phyloP scores from a whole-genome alignment of 2,329 filamentous ascomycete species.

The Tolypocladium cylindrosporum region DNA sequence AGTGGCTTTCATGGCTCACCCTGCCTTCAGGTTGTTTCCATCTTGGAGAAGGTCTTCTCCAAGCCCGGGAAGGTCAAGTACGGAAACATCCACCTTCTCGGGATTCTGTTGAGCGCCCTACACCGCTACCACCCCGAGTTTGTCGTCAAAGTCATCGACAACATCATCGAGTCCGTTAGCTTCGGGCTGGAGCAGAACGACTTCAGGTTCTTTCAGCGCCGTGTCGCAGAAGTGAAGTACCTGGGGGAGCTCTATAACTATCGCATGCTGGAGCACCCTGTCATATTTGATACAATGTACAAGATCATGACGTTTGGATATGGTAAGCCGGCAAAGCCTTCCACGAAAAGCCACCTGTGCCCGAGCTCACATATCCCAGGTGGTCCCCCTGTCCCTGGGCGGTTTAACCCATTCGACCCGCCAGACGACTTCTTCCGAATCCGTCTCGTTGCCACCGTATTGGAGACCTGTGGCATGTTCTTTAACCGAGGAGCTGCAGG shows the following conservation, averaged over 20 bases:
- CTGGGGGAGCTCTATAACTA: slow-evolving; percentile 96
- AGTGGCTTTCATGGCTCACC: neutral
- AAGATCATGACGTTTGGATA: slow-evolving; percentile 91
- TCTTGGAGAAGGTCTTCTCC: slow-evolving; percentile 84
- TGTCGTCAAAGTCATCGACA: slow-evolving; percentile 83
- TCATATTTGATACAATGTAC: slow-evolving; percentile 93
- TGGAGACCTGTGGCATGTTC: slow-evolving; percentile 94
- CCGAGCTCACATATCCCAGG: slow-evolving; percentile 30
- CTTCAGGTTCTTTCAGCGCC: slow-evolving; percentile 92
- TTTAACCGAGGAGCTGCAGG: slow-evolving; percentile 89
- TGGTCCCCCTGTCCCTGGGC: slow-evolving; percentile 71
- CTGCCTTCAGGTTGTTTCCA: slow-evolving; percentile 49
- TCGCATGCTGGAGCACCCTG: slow-evolving; percentile 87
- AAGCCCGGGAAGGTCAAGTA: slow-evolving; percentile 97
- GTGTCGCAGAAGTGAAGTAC: slow-evolving; percentile 93
- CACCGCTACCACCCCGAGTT: slow-evolving; percentile 90
- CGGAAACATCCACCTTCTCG: slow-evolving; percentile 88
- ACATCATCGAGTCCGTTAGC: slow-evolving; percentile 77
- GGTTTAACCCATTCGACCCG: slow-evolving; percentile 67
- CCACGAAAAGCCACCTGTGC: neutral
- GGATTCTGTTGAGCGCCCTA: slow-evolving; percentile 78
- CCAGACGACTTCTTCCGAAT: slow-evolving; percentile 96
- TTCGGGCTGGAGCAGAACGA: slow-evolving; percentile 91
- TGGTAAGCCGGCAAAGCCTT: slow-evolving; percentile 30
- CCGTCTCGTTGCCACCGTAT: slow-evolving; percentile 74